Evolutionary conservation across 2,329 filamentous ascomycete species (phyloP).

Genomic region (Podosphaera fusca): DNA sequence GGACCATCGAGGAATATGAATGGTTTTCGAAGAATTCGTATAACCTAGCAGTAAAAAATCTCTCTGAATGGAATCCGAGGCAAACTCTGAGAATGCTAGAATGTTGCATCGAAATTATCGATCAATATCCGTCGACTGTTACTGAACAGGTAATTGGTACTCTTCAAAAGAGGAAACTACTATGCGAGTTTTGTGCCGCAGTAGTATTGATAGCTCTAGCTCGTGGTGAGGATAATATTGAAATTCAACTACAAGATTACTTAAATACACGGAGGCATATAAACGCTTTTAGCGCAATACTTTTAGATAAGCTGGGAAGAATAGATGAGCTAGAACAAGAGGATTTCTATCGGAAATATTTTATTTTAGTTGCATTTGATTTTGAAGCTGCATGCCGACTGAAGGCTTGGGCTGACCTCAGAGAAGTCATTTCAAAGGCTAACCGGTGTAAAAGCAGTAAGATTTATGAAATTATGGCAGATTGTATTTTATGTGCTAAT

Average conservation of each 20-base stretch:
- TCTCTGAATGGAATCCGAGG: conserved; percentile 28
- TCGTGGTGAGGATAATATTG: conserved; percentile 25
- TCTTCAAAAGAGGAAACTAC: conserved; percentile 34
- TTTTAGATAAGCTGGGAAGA: conserved; percentile 20
- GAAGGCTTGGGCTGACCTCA: conserved; percentile 42
- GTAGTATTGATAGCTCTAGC: conserved; percentile 28
- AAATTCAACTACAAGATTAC: conserved; percentile 36
- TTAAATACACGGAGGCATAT: conserved; percentile 35
- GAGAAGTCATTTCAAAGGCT: conserved; percentile 31
- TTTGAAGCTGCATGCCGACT: conserved; percentile 52
- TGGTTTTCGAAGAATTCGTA: conserved; percentile 74
- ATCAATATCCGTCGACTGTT: conserved; percentile 26
- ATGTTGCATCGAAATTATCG: conserved; percentile 28
- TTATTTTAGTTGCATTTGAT: conserved; percentile 49
- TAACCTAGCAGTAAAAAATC: conserved; percentile 46
- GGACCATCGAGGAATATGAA: conserved; percentile 43
- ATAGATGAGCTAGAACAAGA: conserved; percentile 22
- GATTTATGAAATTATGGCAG: conserved; percentile 39
- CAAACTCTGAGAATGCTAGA: conserved; percentile 32
- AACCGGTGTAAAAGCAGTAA: conserved; percentile 21
- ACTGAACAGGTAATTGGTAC: conserved; percentile 22
- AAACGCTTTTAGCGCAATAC: conserved; percentile 27
- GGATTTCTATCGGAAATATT: conserved; percentile 38
- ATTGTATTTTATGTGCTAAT: conserved; percentile 33
- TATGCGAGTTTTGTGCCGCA: conserved; percentile 46